Evolutionary conservation across 2,329 filamentous ascomycete genomes (phyloP).

Genomic region (Orbilia oligospora): DNA sequence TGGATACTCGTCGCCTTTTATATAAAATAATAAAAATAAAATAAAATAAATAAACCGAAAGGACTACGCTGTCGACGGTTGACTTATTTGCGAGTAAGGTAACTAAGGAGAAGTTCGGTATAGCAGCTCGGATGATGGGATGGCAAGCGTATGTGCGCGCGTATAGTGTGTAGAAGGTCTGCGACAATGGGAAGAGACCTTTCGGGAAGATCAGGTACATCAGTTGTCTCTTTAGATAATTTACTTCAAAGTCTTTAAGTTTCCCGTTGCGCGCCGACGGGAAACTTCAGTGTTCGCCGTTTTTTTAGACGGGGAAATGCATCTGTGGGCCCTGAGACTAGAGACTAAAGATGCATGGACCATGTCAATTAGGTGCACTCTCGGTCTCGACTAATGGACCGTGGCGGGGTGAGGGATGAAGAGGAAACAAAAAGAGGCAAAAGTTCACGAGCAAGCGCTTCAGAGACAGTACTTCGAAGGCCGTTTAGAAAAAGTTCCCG

Average conservation of each 20-base stretch:
- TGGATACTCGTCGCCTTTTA: conserved; percentile 36
- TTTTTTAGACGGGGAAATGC: conserved; percentile 2
- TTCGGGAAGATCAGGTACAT: not conserved
- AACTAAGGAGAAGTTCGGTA: not conserved
- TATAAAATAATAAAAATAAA: not conserved
- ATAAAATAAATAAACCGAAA: not conserved
- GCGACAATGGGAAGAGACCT: not conserved
- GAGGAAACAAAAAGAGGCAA: conserved; percentile 42
- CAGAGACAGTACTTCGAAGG: not conserved
- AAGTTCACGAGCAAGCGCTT: conserved; percentile 34
- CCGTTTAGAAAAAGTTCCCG: conserved; percentile 3
- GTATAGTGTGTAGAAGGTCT: not conserved
- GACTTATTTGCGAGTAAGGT: not conserved
- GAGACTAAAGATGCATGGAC: not conserved
- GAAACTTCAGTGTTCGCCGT: conserved; percentile 21
- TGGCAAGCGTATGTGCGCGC: not conserved
- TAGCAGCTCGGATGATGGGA: not conserved
- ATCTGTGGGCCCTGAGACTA: not conserved
- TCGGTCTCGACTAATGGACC: not conserved
- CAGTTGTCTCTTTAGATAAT: not conserved
- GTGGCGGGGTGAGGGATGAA: conserved; percentile 12
- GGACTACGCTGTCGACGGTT: not conserved
- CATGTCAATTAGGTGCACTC: not conserved
- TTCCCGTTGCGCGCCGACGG: conserved; percentile 21
- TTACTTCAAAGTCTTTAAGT: not conserved